Evolutionary conservation across 306 rosid genomes (phyloP), one percentile per base, ranked within the genome.

Genomic region (Vicia sativa): DNA sequence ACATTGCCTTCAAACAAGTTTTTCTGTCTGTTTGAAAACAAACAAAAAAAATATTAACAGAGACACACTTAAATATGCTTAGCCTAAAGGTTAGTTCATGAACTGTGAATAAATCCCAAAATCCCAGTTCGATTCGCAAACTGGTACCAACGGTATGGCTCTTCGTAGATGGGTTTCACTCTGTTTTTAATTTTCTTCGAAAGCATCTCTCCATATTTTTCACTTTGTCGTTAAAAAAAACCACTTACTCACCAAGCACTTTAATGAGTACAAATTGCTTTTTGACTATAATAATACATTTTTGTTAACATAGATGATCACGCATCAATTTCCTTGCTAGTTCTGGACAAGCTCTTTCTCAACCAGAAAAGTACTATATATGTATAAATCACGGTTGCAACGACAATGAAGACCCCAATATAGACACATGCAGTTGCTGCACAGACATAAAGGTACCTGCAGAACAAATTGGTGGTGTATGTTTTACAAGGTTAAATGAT

Each of bases 381-480:
- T n/a, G 91, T 71, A 76, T 87, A 73, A 67, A 79, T 52, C 68
- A 90, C 82, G 4, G 96, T 92, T 52, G 81, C 71, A 62, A 81
- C 83, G 39, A 90, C 88, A 62, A 83, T 50, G 61, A 62, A 76
- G 64, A 85, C 87, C 26, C 91, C 93, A 3, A 78, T 64, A 68
- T 86, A 86, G 61, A 90, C 79, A 67, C 91, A 87, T 38, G 86
- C 72, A 2, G 91, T 89, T 7, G 87, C 81, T 21, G 91, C 87
- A 62, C 89, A 87, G 49, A 76, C 88, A 74, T 92, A 92, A 58
- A 92, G 82, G 70, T 87, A 92, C 88, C 96, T 89, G 80, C 70
- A 77, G 38, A 70, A 54, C 65, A 55, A 49, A 73, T 68, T 60
- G 70, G 25, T 11, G 28, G 14, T 12, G 50, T 52, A 46, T 68